A percentile compares a stretch with the other conserved stretches of the same genome.
Conservation (phyloP, 2,329 filamentous ascomycete genomes). For the Tolypocladium album region DNA sequence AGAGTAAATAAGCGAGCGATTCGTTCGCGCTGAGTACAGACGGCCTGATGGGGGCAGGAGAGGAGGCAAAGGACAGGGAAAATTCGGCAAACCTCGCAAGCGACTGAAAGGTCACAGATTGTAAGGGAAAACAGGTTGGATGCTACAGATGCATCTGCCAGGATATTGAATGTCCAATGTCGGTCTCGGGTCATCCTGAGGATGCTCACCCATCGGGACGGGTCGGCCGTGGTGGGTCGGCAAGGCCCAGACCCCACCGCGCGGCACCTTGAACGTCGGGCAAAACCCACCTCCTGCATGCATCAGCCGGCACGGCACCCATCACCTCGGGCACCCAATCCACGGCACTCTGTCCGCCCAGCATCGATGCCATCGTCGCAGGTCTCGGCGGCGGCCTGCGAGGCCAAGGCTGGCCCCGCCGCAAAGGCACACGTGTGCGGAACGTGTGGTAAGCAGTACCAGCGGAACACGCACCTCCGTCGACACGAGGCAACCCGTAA, state of each 20-base stretch:
- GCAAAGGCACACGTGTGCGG: background rate
- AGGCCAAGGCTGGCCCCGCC: background rate
- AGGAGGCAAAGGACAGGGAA: too few relatives aligned
- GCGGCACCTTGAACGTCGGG: background rate
- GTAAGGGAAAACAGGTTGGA: too few relatives aligned
- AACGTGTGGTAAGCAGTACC: conserved; percentile 14
- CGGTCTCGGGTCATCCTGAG: background rate
- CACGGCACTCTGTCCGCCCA: background rate
- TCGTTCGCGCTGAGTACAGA: too few relatives aligned
- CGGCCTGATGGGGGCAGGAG: too few relatives aligned
- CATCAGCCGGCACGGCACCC: background rate
- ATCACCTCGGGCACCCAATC: background rate
- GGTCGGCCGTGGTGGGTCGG: background rate
- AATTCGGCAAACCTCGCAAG: too few relatives aligned
- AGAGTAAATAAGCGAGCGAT: background rate
- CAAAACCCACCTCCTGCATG: conserved; percentile 6
- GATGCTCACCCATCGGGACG: background rate
- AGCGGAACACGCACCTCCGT: conserved; percentile 14
- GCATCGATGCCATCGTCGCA: background rate
- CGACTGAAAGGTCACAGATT: too few relatives aligned
- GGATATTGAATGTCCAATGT: background rate
- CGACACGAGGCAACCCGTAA: conserved; percentile 16
- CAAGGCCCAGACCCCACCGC: background rate
- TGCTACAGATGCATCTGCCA: too few relatives aligned
- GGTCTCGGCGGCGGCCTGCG: background rate